phyloP scores from a whole-genome alignment of 116 monocot species.

The Trichopus zeylanicus region DNA sequence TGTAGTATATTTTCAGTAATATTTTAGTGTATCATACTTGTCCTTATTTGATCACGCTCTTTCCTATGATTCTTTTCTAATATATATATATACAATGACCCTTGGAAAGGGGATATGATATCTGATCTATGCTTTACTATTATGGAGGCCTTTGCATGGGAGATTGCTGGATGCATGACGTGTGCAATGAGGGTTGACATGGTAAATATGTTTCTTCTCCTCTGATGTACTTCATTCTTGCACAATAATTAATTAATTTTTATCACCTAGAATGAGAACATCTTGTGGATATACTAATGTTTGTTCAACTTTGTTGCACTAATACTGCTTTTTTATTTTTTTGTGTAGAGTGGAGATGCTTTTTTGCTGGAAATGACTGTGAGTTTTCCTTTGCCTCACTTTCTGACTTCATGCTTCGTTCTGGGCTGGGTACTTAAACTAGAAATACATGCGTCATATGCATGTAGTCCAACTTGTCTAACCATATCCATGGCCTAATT shows the following conservation, averaged over 20 bases:
- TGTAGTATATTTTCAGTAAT: no score
- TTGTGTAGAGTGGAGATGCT: not conserved
- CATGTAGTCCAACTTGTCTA: no score
- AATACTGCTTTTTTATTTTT: not conserved
- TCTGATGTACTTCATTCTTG: no score
- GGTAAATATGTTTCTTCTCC: not conserved
- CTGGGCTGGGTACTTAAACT: not conserved
- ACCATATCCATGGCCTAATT: no score
- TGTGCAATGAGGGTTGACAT: not conserved
- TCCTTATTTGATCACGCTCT: no score
- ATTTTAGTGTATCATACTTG: no score
- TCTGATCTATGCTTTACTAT: constrained; percentile 8
- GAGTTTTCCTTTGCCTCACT: not conserved
- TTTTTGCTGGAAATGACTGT: not conserved
- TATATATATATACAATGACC: not conserved
- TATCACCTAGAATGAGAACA: no score
- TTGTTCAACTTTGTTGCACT: not conserved
- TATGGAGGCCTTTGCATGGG: constrained; percentile 7
- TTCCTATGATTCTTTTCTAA: no score
- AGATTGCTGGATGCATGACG: constrained; percentile 5
- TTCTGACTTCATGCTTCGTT: not conserved
- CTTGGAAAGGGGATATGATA: not conserved
- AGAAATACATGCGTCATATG: no score
- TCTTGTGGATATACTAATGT: no score
- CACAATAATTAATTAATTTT: no score